These are phyloP conservation scores for Arctium minus DNA, from an alignment of 129 eudicot species.

Conservation along the genomic window DNA sequence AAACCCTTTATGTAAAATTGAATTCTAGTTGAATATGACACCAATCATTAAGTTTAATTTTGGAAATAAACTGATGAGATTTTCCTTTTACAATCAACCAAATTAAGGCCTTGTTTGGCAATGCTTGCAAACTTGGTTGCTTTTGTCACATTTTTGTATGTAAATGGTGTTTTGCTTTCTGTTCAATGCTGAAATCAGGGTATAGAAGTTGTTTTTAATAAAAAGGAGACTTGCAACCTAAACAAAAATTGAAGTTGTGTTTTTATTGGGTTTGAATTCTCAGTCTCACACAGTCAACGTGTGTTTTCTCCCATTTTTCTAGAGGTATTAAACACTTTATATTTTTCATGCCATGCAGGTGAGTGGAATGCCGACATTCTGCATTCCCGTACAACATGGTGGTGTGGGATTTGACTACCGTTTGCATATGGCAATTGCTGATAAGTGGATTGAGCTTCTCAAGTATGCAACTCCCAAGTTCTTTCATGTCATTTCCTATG, in stretches of 20 bases:
- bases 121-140: background rate
- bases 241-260: too few relatives aligned
- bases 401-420: slow-evolving; percentile 99
- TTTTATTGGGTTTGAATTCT: too few relatives aligned
- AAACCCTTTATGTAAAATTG: background rate
- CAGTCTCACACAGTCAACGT: background rate
- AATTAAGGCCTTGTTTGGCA: background rate
- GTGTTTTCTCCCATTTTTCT: background rate
- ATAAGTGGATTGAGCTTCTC: slow-evolving; percentile 97
- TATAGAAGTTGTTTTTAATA: too few relatives aligned
- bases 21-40: background rate
- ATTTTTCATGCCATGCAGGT: slow-evolving; percentile 46
- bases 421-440: slow-evolving; percentile 98
- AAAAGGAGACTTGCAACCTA: too few relatives aligned
- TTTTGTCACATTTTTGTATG: too few relatives aligned
- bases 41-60: background rate
- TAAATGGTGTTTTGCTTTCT: background rate
- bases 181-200: background rate
- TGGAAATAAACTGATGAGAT: background rate
- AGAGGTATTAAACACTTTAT: background rate
- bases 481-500: background rate
- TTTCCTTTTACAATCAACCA: background rate
- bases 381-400: slow-evolving; percentile 88
- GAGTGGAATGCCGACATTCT: slow-evolving; percentile 98
- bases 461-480: slow-evolving; percentile 45